Base-by-base conservation (phyloP, 1,284 basidiomycete species). In the Neonothopanus nambi region DNA sequence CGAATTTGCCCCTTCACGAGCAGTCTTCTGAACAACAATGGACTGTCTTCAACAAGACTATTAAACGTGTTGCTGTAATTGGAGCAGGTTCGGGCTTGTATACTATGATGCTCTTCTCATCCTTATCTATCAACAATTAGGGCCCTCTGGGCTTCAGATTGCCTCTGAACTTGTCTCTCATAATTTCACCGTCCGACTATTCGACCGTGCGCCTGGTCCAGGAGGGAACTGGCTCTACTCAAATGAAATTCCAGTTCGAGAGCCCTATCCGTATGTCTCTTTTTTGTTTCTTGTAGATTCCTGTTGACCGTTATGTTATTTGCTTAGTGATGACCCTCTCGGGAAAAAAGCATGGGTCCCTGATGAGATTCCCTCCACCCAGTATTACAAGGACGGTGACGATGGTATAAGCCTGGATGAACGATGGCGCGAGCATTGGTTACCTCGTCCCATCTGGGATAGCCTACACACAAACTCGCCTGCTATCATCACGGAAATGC, bases 191-290 rank as follows among this genome's bases (percentile, higher is more conserved):
- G 63, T 64, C 5, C 56, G 60, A 2, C 39, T 60, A 17, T 64
- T 64, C 33, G 62, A 64, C 3, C 61, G 62, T 8, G 57, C 62
- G 6, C 61, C 62, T 5, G 46, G 44, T 15, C 62, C 62, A 0
- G 62, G 62, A 20, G 62, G 62, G 1, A 64, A 64, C 45, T 64
- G 62, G 62, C 59, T 62, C 33, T 64, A 62, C 41, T 60, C 62
- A 1, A 61, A 64, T 17, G 61, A 64, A 36, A 56, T 60, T 5
- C 63, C 63, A 20, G 55, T 59, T 15, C 57, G 63, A 40, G 63
- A 65, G 42, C 21, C 63, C 3, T 65, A 65, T 56, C 63, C 63
- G 63, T 65, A 52, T 43, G 62, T 53, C 26, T 21, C 24, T 11
- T 48, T 38, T 48, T 7, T 12, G 13, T 30, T 8, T 20, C 21